A percentile compares a stretch with the other conserved stretches of the same genome.
These are phyloP conservation scores for Ottelia alismoides DNA, from an alignment of 106 monocot genomes.

Conservation along the genomic window DNA sequence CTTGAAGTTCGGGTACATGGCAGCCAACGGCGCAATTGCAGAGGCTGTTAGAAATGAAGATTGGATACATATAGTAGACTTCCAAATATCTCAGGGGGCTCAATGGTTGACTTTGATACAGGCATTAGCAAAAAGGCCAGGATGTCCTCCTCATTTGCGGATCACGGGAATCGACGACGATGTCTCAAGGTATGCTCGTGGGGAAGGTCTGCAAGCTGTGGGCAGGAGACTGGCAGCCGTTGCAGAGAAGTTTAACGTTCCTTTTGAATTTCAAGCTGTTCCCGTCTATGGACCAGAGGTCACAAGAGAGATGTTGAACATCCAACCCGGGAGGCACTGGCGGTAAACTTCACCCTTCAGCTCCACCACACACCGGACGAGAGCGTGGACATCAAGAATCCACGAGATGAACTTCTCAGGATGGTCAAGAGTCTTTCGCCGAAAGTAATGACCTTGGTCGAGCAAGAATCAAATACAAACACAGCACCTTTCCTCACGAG, in stretches of 20 bases:
- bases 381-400: constrained; percentile 88
- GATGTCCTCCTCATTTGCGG: constrained; percentile 39
- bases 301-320: constrained; percentile 55
- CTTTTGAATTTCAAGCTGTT: constrained; percentile 76
- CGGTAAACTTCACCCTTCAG: constrained; percentile 94
- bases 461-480: constrained; percentile 95
- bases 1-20: constrained; percentile 94
- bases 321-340: constrained; percentile 55
- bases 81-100: constrained; percentile 92
- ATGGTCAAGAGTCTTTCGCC: constrained; percentile 89
- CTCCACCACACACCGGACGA: constrained; percentile 99
- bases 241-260: constrained; percentile 45
- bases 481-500: constrained; percentile 92
- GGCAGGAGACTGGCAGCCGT: constrained; percentile 70
- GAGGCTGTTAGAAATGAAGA: constrained; percentile 70
- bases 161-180: constrained; percentile 97
- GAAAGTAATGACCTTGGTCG: constrained; percentile 85
- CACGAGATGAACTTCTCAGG: constrained; percentile 77
- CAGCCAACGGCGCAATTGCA: constrained; percentile 79
- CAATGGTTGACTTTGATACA: constrained; percentile 81
- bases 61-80: constrained; percentile 86
- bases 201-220: constrained; percentile 79
- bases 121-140: too few species aligned
- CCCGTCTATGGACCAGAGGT: constrained; percentile 52
- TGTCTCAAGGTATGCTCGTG: constrained; percentile 64